Conservation (phyloP, 805 yeast species). For the Wickerhamiella brachini region DNA sequence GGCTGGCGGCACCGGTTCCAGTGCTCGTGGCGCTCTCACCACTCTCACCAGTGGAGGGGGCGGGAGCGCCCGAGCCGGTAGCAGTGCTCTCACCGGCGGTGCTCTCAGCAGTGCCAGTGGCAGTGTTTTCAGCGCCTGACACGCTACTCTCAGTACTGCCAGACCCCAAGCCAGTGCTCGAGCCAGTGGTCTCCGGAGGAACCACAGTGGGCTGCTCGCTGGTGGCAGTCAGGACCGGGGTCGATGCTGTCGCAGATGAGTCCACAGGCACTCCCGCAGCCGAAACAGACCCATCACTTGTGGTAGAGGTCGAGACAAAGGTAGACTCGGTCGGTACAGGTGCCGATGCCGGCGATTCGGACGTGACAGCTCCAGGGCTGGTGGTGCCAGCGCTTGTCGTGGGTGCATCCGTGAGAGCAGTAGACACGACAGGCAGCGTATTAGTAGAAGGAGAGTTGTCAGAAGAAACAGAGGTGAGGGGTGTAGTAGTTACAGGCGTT, state of each 20-base stretch:
- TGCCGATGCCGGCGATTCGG: no score
- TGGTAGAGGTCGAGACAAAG: no score
- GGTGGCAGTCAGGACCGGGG: slow-evolving; percentile 17
- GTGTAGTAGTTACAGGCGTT: no score
- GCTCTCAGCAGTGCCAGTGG: no score
- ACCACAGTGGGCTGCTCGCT: slow-evolving; percentile 18
- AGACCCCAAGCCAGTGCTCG: neutral
- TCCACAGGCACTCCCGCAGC: slow-evolving; percentile 1
- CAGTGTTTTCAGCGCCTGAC: no score
- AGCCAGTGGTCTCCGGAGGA: slow-evolving; percentile 9
- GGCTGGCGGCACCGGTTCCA: slow-evolving; percentile 10
- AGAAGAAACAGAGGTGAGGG: no score
- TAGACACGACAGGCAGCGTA: no score
- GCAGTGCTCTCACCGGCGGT: neutral
- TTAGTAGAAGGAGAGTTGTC: no score
- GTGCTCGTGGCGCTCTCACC: slow-evolving; percentile 4
- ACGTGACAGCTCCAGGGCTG: no score
- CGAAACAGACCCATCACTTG: neutral
- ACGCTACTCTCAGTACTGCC: neutral
- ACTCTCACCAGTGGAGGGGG: slow-evolving; percentile 2
- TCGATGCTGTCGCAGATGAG: slow-evolving; percentile 12
- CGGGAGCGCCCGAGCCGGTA: neutral
- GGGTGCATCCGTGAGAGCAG: neutral
- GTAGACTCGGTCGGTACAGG: no score
- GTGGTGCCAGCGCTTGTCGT: no score